These are phyloP conservation scores for Blastocystis sp. DNA, from an alignment of 352 stramenopile genomes.

Conservation along the genomic window DNA sequence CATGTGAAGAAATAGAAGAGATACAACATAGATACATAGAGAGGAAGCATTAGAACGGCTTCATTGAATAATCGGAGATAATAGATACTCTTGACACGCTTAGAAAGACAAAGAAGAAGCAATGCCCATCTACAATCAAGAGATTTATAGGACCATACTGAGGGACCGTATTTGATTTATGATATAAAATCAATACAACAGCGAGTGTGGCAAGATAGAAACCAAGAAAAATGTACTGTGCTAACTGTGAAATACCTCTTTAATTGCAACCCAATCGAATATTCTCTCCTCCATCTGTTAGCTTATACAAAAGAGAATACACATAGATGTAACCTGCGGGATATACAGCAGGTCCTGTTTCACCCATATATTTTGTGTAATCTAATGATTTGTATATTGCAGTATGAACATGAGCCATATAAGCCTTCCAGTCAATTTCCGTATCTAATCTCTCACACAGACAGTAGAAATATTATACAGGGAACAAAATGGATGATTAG, in stretches of 20 bases:
- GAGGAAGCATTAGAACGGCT: slow-evolving; percentile 87
- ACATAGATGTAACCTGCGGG: slow-evolving; percentile 95
- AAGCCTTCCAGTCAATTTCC: slow-evolving; percentile 97
- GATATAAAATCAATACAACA: slow-evolving; percentile 84
- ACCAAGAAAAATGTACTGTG: slow-evolving; percentile 88
- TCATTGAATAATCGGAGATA: slow-evolving; percentile 98
- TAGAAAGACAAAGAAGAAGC: slow-evolving; percentile 85
- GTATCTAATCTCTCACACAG: slow-evolving; percentile 76
- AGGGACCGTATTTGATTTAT: slow-evolving; percentile 53
- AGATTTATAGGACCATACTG: background rate
- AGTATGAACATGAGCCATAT: slow-evolving; percentile 93
- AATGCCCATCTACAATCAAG: slow-evolving; percentile 76
- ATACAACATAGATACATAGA: slow-evolving; percentile 85
- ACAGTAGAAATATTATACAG: background rate
- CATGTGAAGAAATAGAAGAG: slow-evolving; percentile 74
- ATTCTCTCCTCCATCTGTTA: slow-evolving; percentile 82
- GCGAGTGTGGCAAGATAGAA: slow-evolving; percentile 88
- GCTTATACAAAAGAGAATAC: slow-evolving; percentile 85
- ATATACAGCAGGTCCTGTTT: slow-evolving; percentile 93
- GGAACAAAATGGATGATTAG: slow-evolving; percentile 63
- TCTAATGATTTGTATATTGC: slow-evolving; percentile 88
- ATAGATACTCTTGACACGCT: slow-evolving; percentile 95
- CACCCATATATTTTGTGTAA: slow-evolving; percentile 89
- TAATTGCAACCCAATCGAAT: slow-evolving; percentile 74
- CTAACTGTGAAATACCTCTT: slow-evolving; percentile 71